Evolutionary conservation across 176 grass and related monocot genomes (phyloP), one percentile per base, ranked within the genome.

Genomic region (Carex kokanica): DNA sequence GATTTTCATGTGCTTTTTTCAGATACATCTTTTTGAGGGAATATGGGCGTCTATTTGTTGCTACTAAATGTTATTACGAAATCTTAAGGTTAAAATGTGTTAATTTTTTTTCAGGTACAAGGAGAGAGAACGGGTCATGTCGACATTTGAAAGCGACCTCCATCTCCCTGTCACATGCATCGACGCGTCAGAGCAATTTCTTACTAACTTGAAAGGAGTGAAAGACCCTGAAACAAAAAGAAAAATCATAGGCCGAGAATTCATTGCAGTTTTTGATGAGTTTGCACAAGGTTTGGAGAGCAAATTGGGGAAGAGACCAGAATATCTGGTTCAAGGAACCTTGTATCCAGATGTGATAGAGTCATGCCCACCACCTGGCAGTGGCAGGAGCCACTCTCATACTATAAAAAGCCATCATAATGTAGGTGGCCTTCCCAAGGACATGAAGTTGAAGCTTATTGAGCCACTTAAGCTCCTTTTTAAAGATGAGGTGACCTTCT

Each of bases 341-440:
- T 67, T 97, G 31, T 97, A 97, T 81, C 94, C 94, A 70, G 94
- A 94, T 81, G 94, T 94, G 52, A 97, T 97, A 29, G 91, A 97
- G 89, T 97, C 94, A 64, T 94, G 94, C 81, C 90, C 94, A 36
- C 94, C 88, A 79, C 91, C 91, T 77, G 91, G 90, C 8, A 97
- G 94, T 77, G 91, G 88, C 75, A 90, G 83, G 80, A 92, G 86
- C 24, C 91, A 94, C 81, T 97, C 91, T 27, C 94, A 94, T 82
- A 97, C 91, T 32, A 97, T 97, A 78, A 97, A 97, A 87, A 94
- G 91, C 58, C 94, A 97, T 85, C 94, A 92, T 82, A 97, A 97
- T 86, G 91, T 97, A 20, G 94, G 94, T 43, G 91, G 94, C 16
- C 91, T 94, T 74, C 94, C 94, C 2, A 85, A 89, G 75, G 84